Evolutionary conservation across 805 yeast genomes (phyloP), one percentile per base, ranked within the genome.

Genomic region (Myxozyma udenii): DNA sequence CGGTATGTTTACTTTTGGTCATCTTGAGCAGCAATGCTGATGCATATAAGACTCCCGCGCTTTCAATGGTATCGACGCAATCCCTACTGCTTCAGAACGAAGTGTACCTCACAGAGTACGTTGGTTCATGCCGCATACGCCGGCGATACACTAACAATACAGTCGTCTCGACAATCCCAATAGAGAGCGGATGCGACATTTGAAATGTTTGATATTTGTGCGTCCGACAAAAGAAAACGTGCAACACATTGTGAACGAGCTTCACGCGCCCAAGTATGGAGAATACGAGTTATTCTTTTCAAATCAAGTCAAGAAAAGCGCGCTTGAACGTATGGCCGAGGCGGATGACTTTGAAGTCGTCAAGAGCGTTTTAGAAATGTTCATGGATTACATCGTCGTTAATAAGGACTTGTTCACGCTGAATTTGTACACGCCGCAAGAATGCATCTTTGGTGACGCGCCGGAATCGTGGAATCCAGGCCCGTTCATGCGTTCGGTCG

Each of bases 41-140:
- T 21, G 6, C 14, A 16, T 2, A 24, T 23, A 32, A 65, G 61
- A 86, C 95, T 4, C 76, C 89, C 0, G 81, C 89, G 22, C 79
- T 93, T 21, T 88, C 97, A n/a, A 76, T 93, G 78, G 81, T 85
- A 61, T 80, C 95, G 25, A 85, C 96, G 1, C 98, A 93, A 66
- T 83, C 95, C 2, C 85, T 83, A 50, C 74, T 93, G 41, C 75
- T 93, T 35, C 81, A 84, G 59, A 79, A 87, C 61, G 95, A 91
- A 56, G 79, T 93, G n/a, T 88, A 86, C 53, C 74, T 93, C 44
- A 83, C 88, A 41, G 96, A 88, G 65, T 63, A 63, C 19, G 63
- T 63, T 16, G 16, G 23, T n/a, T n/a, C n/a, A n/a, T n/a, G n/a
- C n/a, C n/a, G 21, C 18, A 11, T 3, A 24, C 22, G 7, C 4